phyloP scores from a whole-genome alignment of 1,284 basidiomycete genomes.

The Rhodotorula mucilaginosa region DNA sequence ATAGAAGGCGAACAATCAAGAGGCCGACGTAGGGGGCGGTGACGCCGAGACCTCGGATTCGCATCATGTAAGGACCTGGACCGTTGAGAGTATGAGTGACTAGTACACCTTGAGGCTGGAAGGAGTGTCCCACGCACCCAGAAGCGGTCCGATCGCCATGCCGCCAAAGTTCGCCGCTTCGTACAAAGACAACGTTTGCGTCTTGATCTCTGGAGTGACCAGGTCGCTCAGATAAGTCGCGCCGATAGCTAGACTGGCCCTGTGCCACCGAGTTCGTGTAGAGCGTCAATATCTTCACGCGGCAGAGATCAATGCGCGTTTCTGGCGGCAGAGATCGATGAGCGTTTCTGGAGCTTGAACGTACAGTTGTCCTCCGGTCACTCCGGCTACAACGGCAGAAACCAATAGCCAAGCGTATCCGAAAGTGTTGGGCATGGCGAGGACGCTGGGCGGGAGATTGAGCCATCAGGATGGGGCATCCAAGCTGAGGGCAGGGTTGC shows the following conservation, averaged over 20 bases:
- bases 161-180: conserved; percentile 24
- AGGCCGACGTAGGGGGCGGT: conserved; percentile 11
- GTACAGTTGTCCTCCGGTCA: conserved; percentile 22
- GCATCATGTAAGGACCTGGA: conserved; percentile 24
- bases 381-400: conserved; percentile 15
- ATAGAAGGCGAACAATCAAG: neutral
- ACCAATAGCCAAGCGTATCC: conserved; percentile 11
- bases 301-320: neutral
- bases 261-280: neutral
- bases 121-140: neutral
- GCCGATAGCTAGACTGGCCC: conserved; percentile 12
- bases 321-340: neutral
- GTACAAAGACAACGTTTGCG: conserved; percentile 20
- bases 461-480: neutral
- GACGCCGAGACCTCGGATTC: conserved; percentile 3
- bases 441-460: neutral
- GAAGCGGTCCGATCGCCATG: conserved; percentile 21
- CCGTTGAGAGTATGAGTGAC: too few relatives aligned
- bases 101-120: neutral
- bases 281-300: neutral
- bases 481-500: neutral
- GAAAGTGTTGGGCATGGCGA: conserved; percentile 14
- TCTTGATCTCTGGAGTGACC: conserved; percentile 13
- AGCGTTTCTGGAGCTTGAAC: neutral
- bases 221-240: conserved; percentile 32